These are phyloP conservation scores for Pouteria glomerata DNA, from an alignment of 148 eudicot genomes.

Conservation along the genomic window DNA sequence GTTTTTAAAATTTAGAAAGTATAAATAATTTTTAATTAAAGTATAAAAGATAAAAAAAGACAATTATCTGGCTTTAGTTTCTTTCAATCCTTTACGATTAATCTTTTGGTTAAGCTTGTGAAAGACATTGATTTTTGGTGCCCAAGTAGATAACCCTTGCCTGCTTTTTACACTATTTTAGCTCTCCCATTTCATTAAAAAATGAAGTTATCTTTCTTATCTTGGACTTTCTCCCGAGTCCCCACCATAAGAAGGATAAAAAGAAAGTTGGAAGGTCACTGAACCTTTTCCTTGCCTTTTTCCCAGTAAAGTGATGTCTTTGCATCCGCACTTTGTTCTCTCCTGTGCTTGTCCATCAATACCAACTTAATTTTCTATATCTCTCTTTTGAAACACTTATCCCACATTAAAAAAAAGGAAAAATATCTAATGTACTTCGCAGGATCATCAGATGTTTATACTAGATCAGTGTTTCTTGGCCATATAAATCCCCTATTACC, in stretches of 20 bases:
- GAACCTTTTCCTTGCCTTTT: background rate
- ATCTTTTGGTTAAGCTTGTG: background rate
- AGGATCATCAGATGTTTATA: too few relatives aligned
- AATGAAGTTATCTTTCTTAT: background rate
- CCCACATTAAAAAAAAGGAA: too few relatives aligned
- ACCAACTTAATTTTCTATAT: background rate
- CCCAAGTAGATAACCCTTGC: slow-evolving; percentile 4
- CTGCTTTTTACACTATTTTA: background rate
- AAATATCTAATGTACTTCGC: too few relatives aligned
- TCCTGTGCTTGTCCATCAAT: background rate
- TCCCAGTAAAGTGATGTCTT: slow-evolving; percentile 5
- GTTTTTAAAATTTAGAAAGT: too few relatives aligned
- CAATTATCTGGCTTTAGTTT: too few relatives aligned
- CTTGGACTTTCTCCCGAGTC: background rate
- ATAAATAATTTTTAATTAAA: background rate
- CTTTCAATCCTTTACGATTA: too few relatives aligned
- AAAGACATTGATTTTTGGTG: slow-evolving; percentile 2
- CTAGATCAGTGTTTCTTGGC: too few relatives aligned
- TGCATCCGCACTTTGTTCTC: background rate
- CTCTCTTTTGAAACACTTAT: background rate
- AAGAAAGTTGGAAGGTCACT: background rate
- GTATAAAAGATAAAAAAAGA: too few relatives aligned
- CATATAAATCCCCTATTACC: too few relatives aligned
- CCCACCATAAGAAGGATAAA: background rate
- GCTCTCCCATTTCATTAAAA: background rate